Percentiles rank a stretch among this genome's conserved stretches.
phyloP scores from a whole-genome alignment of 2,329 filamentous ascomycete species.

The Ciborinia camelliae region DNA sequence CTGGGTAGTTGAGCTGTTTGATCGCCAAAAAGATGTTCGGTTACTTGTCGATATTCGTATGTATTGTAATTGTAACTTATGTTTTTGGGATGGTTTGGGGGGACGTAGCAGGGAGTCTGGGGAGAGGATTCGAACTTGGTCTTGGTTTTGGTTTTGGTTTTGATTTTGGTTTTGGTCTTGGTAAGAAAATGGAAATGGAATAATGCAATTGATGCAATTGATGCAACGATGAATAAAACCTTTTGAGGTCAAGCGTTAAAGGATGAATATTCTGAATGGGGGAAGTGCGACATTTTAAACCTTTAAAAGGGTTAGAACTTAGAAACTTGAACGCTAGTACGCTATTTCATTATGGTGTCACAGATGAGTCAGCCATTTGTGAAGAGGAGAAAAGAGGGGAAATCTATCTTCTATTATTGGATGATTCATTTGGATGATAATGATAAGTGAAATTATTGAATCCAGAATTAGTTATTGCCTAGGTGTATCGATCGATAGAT shows the following conservation, averaged over 20 bases:
- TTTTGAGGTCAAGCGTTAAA: slow-evolving; percentile 13
- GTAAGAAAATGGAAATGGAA: not conserved
- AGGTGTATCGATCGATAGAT: not conserved
- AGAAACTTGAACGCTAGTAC: too few species aligned
- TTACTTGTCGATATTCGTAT: not conserved
- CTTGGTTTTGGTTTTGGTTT: too few species aligned
- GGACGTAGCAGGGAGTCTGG: slow-evolving; percentile 1
- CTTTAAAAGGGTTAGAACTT: slow-evolving; percentile 5
- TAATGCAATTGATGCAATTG: too few species aligned
- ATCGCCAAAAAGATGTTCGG: not conserved
- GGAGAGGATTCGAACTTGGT: not conserved
- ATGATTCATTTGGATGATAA: not conserved
- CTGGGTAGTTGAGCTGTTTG: too few species aligned
- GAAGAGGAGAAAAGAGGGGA: not conserved
- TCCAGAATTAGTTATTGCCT: too few species aligned
- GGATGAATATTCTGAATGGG: slow-evolving; percentile 7
- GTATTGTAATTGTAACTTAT: not conserved
- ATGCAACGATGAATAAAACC: not conserved
- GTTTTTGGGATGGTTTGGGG: not conserved
- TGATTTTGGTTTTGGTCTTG: too few species aligned
- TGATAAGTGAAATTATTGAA: not conserved
- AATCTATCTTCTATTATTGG: too few species aligned
- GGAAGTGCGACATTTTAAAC: slow-evolving; percentile 6
- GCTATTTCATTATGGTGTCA: slow-evolving; percentile 7
- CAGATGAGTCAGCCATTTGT: not conserved